phyloP scores from a whole-genome alignment of 2,329 filamentous ascomycete species.

The Allantophomopsis cytisporea region DNA sequence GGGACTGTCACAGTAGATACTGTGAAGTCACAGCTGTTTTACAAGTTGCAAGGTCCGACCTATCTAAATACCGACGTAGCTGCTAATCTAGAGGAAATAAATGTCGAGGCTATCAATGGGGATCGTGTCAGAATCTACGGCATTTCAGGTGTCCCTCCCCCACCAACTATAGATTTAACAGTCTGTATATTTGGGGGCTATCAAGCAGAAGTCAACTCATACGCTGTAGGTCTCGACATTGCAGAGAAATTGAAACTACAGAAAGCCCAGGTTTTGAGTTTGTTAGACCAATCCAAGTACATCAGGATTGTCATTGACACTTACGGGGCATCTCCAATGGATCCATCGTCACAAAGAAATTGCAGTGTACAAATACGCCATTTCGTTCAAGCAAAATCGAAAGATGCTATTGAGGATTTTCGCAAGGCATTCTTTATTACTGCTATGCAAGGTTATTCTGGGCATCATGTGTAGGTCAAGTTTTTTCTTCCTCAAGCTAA shows the following conservation, averaged over 20 bases:
- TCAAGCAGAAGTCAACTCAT: slow-evolving; percentile 14
- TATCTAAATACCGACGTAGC: slow-evolving; percentile 23
- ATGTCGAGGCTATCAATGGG: background rate
- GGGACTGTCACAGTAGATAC: slow-evolving; percentile 22
- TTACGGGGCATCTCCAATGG: too few relatives aligned
- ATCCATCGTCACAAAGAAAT: too few relatives aligned
- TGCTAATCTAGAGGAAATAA: slow-evolving; percentile 12
- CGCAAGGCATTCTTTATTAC: too few relatives aligned
- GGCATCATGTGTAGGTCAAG: too few relatives aligned
- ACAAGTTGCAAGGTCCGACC: slow-evolving; percentile 24
- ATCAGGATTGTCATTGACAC: too few relatives aligned
- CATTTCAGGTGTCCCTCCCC: slow-evolving; percentile 9
- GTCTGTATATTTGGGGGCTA: slow-evolving; percentile 15
- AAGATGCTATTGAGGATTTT: too few relatives aligned
- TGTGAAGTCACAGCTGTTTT: slow-evolving; percentile 23
- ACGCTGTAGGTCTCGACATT: slow-evolving; percentile 14
- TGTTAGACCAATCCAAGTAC: background rate
- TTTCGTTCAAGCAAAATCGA: too few relatives aligned
- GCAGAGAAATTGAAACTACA: slow-evolving; percentile 13
- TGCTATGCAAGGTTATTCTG: too few relatives aligned
- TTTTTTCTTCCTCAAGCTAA: too few relatives aligned
- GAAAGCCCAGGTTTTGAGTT: slow-evolving; percentile 8
- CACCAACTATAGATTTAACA: slow-evolving; percentile 8
- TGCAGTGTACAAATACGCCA: too few relatives aligned
- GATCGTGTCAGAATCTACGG: slow-evolving; percentile 7